Base-by-base conservation (phyloP, 805 yeast species). In the Myxozyma lipomycoides region DNA sequence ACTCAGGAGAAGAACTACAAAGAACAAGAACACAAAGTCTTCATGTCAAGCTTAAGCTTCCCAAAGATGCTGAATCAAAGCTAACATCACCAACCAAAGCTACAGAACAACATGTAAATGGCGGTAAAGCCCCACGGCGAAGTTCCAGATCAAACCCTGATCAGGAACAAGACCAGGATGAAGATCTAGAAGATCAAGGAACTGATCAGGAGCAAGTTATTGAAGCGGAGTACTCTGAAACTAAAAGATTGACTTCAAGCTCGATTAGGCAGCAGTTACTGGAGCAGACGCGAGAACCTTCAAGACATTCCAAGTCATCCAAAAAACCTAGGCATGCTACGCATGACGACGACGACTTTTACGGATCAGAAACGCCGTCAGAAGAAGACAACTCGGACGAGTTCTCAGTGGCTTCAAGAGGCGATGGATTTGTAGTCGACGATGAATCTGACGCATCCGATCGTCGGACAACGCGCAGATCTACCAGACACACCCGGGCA, bases 361-460 rank as follows among this genome's bases (percentile, higher is more conserved):
- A 64, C 36, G 55, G 56, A 21, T 52, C 57, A 36, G 58, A 59
- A 15, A 37, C 40, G 5, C 41, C 50, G 32, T 45, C 37, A 12
- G 56, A 43, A 15, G 40, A 46, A 10, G 40, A 19, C 3, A 9
- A 26, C 17, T 43, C 21, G 3, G 55, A 47, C 18, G 48, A 52
- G 6, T 36, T 30, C 3, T 42, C 22, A 6, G 46, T 30, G 21
- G 42, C 26, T 25, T 45, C 25, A 1, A 36, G 55, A 12, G 46
- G 39, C 45, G 32, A 44, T 17, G 58, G 44, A n/a, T 60, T 56
- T 34, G 62, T 50, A 7, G 55, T 51, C 10, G 48, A 45, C 3
- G 63, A 60, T 28, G n/a, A n/a, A n/a, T 52, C 58, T 5, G 57
- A 52, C 22, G 28, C 34, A 21, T 45, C 58, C 23, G 52, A 46